phyloP scores from a whole-genome alignment of 2,329 filamentous ascomycete species.

The Cytospora schulzeri region DNA sequence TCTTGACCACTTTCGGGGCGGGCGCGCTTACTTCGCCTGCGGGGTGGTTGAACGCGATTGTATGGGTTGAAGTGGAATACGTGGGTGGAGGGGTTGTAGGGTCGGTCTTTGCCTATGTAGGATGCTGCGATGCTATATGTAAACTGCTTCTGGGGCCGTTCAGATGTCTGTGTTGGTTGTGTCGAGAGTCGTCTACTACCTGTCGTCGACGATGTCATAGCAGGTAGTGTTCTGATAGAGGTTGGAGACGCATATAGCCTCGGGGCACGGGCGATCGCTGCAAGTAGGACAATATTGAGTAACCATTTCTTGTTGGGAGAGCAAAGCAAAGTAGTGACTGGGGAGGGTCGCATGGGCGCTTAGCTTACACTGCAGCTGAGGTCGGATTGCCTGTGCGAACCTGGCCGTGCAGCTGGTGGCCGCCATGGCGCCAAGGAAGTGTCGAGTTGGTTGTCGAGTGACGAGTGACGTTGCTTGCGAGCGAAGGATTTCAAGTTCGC shows the following conservation, averaged over 20 bases:
- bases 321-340: background rate
- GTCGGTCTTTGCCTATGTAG: conserved; percentile 71
- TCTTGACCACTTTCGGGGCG: conserved; percentile 87
- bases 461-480: background rate
- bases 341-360: conserved; percentile 21
- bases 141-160: conserved; percentile 54
- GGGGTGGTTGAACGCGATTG: conserved; percentile 57
- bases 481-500: conserved; percentile 14
- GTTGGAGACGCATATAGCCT: conserved; percentile 4
- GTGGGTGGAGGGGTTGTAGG: conserved; percentile 68
- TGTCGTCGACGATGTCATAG: conserved; percentile 8
- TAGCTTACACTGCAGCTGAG: conserved; percentile 29
- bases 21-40: conserved; percentile 55
- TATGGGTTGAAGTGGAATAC: conserved; percentile 73
- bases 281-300: conserved; percentile 9
- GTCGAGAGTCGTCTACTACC: conserved; percentile 29
- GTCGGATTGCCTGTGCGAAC: conserved; percentile 25
- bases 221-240: conserved; percentile 1
- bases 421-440: conserved; percentile 25
- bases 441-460: background rate
- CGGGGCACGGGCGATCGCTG: conserved; percentile 9
- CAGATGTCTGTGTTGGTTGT: conserved; percentile 25
- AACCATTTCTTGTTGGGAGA: background rate
- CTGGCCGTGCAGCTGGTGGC: conserved; percentile 26
- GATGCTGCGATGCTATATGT: conserved; percentile 74